These are phyloP conservation scores for Acacia crassicarpa DNA, from an alignment of 306 rosid species.

Conservation along the genomic window DNA sequence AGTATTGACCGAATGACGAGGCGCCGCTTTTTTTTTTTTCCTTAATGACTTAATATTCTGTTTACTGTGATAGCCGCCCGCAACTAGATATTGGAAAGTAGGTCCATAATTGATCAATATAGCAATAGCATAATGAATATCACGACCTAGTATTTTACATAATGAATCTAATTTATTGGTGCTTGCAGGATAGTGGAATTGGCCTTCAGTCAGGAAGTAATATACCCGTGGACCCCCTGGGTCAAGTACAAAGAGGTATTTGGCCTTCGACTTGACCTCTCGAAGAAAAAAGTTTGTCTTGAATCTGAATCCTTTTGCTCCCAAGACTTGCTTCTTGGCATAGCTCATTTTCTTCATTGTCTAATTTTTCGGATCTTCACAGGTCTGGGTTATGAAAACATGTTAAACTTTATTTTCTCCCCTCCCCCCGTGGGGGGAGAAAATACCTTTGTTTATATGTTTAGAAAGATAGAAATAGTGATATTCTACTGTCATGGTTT, in stretches of 20 bases:
- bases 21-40: background rate
- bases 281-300: slow-evolving; percentile 41
- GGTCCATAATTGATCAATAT: slow-evolving; percentile 10
- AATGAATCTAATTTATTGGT: slow-evolving; percentile 17
- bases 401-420: background rate
- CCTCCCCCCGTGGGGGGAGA: background rate
- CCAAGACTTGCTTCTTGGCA: slow-evolving; percentile 7
- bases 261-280: slow-evolving; percentile 21
- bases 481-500: background rate
- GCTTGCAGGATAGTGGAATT: slow-evolving; percentile 38
- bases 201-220: slow-evolving; percentile 27
- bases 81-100: slow-evolving; percentile 23
- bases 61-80: slow-evolving; percentile 35
- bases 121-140: slow-evolving; percentile 20
- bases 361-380: slow-evolving; percentile 4
- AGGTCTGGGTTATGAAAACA: background rate
- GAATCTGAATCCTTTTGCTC: slow-evolving; percentile 15
- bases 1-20: slow-evolving; percentile 1
- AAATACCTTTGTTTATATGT: background rate
- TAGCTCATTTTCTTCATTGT: slow-evolving; percentile 3
- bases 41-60: slow-evolving; percentile 10
- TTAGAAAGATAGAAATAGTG: background rate
- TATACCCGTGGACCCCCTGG: slow-evolving; percentile 19
- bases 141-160: slow-evolving; percentile 12
- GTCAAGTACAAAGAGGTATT: slow-evolving; percentile 13